Conservation (phyloP, 345 rosid genomes). For the Eucalyptus sp. region DNA sequence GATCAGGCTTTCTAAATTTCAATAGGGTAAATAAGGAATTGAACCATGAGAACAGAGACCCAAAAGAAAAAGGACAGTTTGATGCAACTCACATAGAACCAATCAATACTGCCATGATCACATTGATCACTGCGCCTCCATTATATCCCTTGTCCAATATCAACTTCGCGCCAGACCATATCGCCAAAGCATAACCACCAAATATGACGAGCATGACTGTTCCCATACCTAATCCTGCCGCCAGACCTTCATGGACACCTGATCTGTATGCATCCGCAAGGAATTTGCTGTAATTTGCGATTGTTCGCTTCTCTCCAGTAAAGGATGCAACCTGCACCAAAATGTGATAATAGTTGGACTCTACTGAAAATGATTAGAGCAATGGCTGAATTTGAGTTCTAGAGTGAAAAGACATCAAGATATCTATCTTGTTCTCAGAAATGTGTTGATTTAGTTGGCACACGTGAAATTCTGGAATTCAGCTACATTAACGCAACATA, state of each 20-base stretch:
- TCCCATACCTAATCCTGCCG: conserved; percentile 58
- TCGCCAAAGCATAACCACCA: conserved; percentile 46
- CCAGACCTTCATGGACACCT: conserved; percentile 47
- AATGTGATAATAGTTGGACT: background rate
- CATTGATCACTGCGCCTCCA: conserved; percentile 60
- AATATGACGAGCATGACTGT: conserved; percentile 16
- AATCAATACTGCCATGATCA: conserved; percentile 55
- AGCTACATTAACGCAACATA: conserved; percentile 3
- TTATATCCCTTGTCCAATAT: conserved; percentile 54
- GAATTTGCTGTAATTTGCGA: conserved; percentile 37
- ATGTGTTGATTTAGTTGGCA: background rate
- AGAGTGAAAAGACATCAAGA: background rate
- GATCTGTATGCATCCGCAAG: conserved; percentile 54
- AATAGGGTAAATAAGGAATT: background rate
- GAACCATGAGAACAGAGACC: background rate
- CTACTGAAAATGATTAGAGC: conserved; percentile 27
- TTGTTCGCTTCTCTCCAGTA: conserved; percentile 79
- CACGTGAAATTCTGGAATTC: background rate
- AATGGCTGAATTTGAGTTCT: conserved; percentile 45
- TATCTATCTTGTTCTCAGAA: background rate
- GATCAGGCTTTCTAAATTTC: background rate
- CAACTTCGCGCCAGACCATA: conserved; percentile 83
- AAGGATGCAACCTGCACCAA: conserved; percentile 68
- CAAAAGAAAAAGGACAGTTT: background rate
- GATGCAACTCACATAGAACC: conserved; percentile 55